These are phyloP conservation scores for Zygnema cylindricum DNA, from an alignment of 139 green algal species.

Conservation along the genomic window DNA sequence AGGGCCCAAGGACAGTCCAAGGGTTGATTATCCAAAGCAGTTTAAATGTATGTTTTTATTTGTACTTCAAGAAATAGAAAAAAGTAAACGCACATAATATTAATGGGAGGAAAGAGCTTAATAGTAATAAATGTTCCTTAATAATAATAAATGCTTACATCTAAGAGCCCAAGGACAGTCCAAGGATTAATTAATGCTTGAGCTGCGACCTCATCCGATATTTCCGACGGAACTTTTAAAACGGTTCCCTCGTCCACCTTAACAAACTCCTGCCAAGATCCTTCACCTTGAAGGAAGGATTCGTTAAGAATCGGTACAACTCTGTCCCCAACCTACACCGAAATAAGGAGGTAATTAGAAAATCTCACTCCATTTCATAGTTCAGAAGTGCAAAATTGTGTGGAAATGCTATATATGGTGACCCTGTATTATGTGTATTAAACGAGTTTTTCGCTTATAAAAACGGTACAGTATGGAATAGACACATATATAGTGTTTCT, in stretches of 20 bases:
- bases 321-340: slow-evolving; percentile 15
- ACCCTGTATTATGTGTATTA: too few relatives aligned
- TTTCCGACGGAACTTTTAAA: neutral
- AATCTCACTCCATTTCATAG: neutral
- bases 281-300: neutral
- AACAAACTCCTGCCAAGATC: slow-evolving; percentile 42
- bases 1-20: too few relatives aligned
- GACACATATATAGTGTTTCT: too few relatives aligned
- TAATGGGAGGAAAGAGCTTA: neutral
- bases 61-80: too few relatives aligned
- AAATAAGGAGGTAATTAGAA: neutral
- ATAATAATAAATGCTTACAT: slow-evolving; percentile 15
- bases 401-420: too few relatives aligned
- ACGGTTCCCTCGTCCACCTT: neutral
- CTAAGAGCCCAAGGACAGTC: slow-evolving; percentile 18
- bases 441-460: slow-evolving; percentile 4
- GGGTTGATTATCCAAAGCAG: too few relatives aligned
- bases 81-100: neutral
- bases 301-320: slow-evolving; percentile 16
- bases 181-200: slow-evolving; percentile 39
- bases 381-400: neutral
- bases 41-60: too few relatives aligned
- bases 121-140: neutral
- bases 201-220: slow-evolving; percentile 35
- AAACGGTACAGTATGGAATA: too few relatives aligned